Percentiles rank a stretch among this genome's conserved stretches.
phyloP scores from a whole-genome alignment of 805 yeast genomes.

The Yamadazyma laniorum region DNA sequence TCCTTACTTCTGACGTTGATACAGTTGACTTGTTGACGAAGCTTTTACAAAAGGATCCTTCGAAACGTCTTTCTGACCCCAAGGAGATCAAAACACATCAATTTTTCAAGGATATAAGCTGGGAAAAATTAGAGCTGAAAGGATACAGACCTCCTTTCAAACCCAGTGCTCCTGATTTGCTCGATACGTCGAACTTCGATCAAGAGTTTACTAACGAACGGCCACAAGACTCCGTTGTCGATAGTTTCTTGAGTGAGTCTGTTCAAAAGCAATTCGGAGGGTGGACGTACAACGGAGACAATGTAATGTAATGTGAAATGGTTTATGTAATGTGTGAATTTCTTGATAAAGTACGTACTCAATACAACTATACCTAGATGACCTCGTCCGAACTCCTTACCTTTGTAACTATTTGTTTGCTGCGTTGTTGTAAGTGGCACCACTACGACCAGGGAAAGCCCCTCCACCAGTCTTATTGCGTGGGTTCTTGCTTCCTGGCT shows the following conservation, averaged over 20 bases:
- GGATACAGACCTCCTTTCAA: constrained; percentile 94
- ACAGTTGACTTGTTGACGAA: constrained; percentile 78
- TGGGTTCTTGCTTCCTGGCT: constrained; percentile 21
- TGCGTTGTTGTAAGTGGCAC: constrained; percentile 35
- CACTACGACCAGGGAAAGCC: constrained; percentile 38
- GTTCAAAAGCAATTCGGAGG: constrained; percentile 99
- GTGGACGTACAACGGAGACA: constrained; percentile 89
- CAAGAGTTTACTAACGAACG: constrained; percentile 87
- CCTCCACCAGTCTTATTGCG: constrained; percentile 24
- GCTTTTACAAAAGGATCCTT: constrained; percentile 82
- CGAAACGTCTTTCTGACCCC: constrained; percentile 76
- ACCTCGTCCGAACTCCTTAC: too few relatives aligned
- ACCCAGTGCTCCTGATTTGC: constrained; percentile 81
- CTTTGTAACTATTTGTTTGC: constrained; percentile 30
- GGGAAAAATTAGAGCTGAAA: constrained; percentile 79
- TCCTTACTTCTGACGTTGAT: constrained; percentile 66
- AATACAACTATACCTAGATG: too few relatives aligned
- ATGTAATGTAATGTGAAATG: constrained; percentile 19
- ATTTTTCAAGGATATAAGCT: constrained; percentile 86
- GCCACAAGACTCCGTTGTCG: constrained; percentile 94
- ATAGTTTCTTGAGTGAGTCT: constrained; percentile 84
- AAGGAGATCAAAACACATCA: constrained; percentile 79
- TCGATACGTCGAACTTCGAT: constrained; percentile 93
- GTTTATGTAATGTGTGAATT: too few relatives aligned
- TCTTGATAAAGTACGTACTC: too few relatives aligned